Conservation (phyloP, 345 rosid genomes). For the Dimocarpus longan region DNA sequence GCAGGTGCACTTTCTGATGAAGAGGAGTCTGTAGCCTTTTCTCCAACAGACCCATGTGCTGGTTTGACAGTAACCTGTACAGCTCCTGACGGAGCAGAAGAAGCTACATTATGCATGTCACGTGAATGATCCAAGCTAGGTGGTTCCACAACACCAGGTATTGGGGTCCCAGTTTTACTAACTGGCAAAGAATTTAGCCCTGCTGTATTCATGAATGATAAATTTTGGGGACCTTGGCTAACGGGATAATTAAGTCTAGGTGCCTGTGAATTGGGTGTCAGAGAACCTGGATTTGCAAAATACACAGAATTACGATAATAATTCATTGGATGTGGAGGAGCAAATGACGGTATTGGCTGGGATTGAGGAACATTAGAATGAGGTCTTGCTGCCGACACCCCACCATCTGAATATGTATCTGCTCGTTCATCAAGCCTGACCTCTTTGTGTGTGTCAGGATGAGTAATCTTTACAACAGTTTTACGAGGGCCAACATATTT, state of each 20-base stretch:
- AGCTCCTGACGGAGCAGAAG: constrained; percentile 42
- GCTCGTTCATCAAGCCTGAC: constrained; percentile 78
- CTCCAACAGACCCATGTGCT: constrained; percentile 42
- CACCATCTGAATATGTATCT: constrained; percentile 59
- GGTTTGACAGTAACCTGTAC: constrained; percentile 59
- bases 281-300: constrained; percentile 53
- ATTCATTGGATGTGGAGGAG: constrained; percentile 50
- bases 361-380: constrained; percentile 69
- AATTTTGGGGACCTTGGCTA: constrained; percentile 63
- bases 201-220: constrained; percentile 50
- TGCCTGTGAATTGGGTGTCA: constrained; percentile 60
- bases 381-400: constrained; percentile 54
- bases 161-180: constrained; percentile 44
- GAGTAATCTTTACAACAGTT: constrained; percentile 79
- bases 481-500: constrained; percentile 69
- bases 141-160: constrained; percentile 41
- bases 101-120: constrained; percentile 39
- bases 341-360: constrained; percentile 61
- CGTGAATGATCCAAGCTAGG: constrained; percentile 40
- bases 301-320: constrained; percentile 45
- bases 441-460: constrained; percentile 95
- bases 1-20: constrained; percentile 30
- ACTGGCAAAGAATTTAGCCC: constrained; percentile 36
- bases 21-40: constrained; percentile 37
- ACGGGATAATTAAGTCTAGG: constrained; percentile 55